A percentile compares a stretch with the other conserved stretches of the same genome.
phyloP scores from a whole-genome alignment of 2,329 filamentous ascomycete genomes.

The Arthrinium puccinioides region DNA sequence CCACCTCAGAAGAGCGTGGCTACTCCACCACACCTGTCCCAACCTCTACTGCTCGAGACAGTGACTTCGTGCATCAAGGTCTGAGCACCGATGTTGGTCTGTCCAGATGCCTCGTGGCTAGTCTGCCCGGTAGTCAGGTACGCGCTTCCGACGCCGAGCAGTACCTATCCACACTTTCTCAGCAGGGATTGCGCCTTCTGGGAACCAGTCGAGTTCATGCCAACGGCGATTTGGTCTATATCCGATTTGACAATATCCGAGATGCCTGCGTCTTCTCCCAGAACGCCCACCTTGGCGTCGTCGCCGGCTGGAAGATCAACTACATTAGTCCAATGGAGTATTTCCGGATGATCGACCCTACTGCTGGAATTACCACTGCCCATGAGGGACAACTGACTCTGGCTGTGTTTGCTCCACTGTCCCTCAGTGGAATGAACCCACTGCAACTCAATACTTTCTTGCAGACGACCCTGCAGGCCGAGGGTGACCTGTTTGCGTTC shows the following conservation, averaged over 20 bases:
- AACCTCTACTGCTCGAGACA: neutral
- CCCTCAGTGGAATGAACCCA: slow-evolving; percentile 9
- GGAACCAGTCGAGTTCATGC: slow-evolving; percentile 29
- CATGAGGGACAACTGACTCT: slow-evolving; percentile 51
- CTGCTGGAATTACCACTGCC: slow-evolving; percentile 24
- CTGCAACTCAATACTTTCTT: slow-evolving; percentile 29
- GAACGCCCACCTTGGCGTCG: slow-evolving; percentile 33
- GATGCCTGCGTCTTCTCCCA: slow-evolving; percentile 46
- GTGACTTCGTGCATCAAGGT: slow-evolving; percentile 1
- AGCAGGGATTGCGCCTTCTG: slow-evolving; percentile 25
- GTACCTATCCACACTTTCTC: slow-evolving; percentile 27
- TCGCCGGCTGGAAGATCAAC: slow-evolving; percentile 36
- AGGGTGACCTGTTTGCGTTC: slow-evolving; percentile 48
- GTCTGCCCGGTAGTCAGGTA: slow-evolving; percentile 21
- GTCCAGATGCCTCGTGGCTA: slow-evolving; percentile 37
- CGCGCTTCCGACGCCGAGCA: slow-evolving; percentile 29
- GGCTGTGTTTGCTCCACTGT: slow-evolving; percentile 30
- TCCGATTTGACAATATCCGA: slow-evolving; percentile 53
- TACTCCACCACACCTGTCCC: neutral
- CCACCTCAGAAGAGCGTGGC: neutral
- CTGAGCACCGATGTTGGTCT: slow-evolving; percentile 40
- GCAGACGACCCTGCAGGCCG: slow-evolving; percentile 31
- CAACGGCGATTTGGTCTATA: slow-evolving; percentile 36
- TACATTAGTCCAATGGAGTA: slow-evolving; percentile 39
- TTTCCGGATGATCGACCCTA: slow-evolving; percentile 21